phyloP scores from a whole-genome alignment of 345 rosid species.

The Noccaea bulbosa region DNA sequence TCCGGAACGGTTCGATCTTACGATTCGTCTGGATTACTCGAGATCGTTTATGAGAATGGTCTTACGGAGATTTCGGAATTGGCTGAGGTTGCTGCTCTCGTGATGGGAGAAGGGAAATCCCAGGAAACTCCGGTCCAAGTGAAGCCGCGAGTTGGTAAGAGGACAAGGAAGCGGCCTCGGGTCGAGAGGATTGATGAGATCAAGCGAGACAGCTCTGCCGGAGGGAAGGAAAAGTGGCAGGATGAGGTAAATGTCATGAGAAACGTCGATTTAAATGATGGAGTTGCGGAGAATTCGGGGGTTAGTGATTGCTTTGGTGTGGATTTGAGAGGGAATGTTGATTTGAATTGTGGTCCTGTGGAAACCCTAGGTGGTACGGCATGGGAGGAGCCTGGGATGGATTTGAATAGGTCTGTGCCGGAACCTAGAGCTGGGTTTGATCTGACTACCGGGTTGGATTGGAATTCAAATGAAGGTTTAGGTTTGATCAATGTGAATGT shows the following conservation, averaged over 20 bases:
- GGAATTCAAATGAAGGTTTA: slow-evolving; percentile 58
- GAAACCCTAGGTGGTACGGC: slow-evolving; percentile 43
- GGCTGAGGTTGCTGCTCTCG: slow-evolving; percentile 49
- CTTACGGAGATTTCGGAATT: slow-evolving; percentile 62
- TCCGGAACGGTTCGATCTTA: slow-evolving; percentile 63
- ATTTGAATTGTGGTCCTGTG: slow-evolving; percentile 44
- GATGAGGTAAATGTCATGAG: slow-evolving; percentile 38
- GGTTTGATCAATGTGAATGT: slow-evolving; percentile 41
- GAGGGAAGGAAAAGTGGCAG: slow-evolving; percentile 37
- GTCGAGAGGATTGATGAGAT: slow-evolving; percentile 34
- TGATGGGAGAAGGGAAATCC: slow-evolving; percentile 36
- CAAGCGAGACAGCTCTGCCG: slow-evolving; percentile 39
- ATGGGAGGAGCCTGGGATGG: slow-evolving; percentile 34
- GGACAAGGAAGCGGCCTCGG: slow-evolving; percentile 59
- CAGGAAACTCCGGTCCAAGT: slow-evolving; percentile 34
- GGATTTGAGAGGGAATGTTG: slow-evolving; percentile 46
- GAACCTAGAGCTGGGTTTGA: slow-evolving; percentile 50
- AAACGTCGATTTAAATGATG: slow-evolving; percentile 57
- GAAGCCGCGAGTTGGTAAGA: slow-evolving; percentile 50
- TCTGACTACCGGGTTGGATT: slow-evolving; percentile 71
- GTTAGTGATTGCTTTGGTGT: slow-evolving; percentile 41
- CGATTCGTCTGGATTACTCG: slow-evolving; percentile 59
- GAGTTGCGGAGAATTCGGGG: slow-evolving; percentile 39
- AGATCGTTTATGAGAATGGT: slow-evolving; percentile 70
- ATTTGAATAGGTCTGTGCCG: slow-evolving; percentile 45